These are phyloP conservation scores for Russula abietina DNA, from an alignment of 768 basidiomycete species.

Conservation along the genomic window DNA sequence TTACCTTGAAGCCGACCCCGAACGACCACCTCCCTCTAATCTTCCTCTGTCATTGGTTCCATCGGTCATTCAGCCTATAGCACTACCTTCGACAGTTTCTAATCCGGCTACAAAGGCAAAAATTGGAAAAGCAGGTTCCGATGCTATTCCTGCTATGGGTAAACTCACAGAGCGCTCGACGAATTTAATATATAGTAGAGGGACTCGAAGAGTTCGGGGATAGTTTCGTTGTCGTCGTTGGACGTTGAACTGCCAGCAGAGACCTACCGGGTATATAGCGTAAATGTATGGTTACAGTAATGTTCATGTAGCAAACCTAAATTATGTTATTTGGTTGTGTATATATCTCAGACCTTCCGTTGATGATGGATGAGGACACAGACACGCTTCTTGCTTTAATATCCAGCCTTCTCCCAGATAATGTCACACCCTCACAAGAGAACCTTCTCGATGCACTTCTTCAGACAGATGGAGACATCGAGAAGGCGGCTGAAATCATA, in stretches of 20 bases:
- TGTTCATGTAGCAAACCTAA: not conserved
- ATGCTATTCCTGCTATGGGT: conserved; percentile 23
- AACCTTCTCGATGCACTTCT: conserved; percentile 22
- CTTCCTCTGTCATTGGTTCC: not conserved
- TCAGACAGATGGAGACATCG: conserved; percentile 20
- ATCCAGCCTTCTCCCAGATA: conserved; percentile 20
- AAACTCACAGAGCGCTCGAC: conserved; percentile 34
- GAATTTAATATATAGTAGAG: conserved; percentile 29
- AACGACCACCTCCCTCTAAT: conserved; percentile 3
- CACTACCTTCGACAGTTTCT: conserved; percentile 19
- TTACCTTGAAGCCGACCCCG: conserved; percentile 11
- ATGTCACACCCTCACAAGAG: conserved; percentile 13
- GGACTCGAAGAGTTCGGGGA: conserved; percentile 19
- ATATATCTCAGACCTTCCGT: not conserved
- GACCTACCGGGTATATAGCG: not conserved
- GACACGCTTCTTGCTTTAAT: conserved; percentile 25
- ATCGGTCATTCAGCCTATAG: conserved; percentile 15
- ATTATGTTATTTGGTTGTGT: not conserved
- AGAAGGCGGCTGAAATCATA: conserved; percentile 16
- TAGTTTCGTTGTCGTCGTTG: not conserved
- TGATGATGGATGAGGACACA: conserved; percentile 18
- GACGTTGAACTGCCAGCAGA: too few species aligned
- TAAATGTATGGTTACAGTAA: not conserved
- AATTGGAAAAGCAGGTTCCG: conserved; percentile 24
- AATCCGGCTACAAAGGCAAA: conserved; percentile 26